These are phyloP conservation scores for Rhizoclosmatium globosum DNA, from an alignment of 192 early-diverging fungal species.

Conservation along the genomic window DNA sequence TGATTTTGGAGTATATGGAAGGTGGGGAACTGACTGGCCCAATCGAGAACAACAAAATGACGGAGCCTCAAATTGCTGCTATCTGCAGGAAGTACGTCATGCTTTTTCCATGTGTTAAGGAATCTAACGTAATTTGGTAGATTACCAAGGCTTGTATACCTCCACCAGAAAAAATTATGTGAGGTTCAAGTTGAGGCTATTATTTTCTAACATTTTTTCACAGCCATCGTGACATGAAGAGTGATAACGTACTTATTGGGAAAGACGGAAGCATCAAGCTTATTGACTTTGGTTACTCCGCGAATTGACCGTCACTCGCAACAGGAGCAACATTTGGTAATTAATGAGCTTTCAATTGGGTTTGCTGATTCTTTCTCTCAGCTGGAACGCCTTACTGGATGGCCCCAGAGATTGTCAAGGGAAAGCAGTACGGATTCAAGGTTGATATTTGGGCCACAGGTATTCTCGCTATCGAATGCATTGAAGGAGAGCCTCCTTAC, in stretches of 20 bases:
- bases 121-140: slow-evolving; percentile 38
- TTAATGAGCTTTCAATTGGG: slow-evolving; percentile 36
- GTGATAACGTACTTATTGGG: slow-evolving; percentile 71
- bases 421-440: slow-evolving; percentile 87
- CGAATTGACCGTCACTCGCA: slow-evolving; percentile 65
- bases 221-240: slow-evolving; percentile 86
- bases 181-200: too few species aligned
- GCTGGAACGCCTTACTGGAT: slow-evolving; percentile 95
- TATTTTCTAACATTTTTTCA: not conserved
- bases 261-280: slow-evolving; percentile 42
- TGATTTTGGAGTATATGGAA: slow-evolving; percentile 96
- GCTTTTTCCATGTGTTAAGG: not conserved
- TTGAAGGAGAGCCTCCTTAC: slow-evolving; percentile 97
- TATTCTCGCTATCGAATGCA: slow-evolving; percentile 98
- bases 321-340: slow-evolving; percentile 87
- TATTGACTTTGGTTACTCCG: slow-evolving; percentile 70
- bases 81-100: slow-evolving; percentile 38
- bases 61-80: slow-evolving; percentile 51
- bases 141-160: slow-evolving; percentile 81
- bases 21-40: slow-evolving; percentile 92
- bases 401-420: slow-evolving; percentile 94
- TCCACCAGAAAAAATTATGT: slow-evolving; percentile 84
- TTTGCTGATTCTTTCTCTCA: slow-evolving; percentile 39
- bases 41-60: slow-evolving; percentile 78
- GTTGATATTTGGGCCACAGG: slow-evolving; percentile 97